Base-by-base conservation (phyloP, 805 yeast genomes). In the Komagataella kurtzmanii region DNA sequence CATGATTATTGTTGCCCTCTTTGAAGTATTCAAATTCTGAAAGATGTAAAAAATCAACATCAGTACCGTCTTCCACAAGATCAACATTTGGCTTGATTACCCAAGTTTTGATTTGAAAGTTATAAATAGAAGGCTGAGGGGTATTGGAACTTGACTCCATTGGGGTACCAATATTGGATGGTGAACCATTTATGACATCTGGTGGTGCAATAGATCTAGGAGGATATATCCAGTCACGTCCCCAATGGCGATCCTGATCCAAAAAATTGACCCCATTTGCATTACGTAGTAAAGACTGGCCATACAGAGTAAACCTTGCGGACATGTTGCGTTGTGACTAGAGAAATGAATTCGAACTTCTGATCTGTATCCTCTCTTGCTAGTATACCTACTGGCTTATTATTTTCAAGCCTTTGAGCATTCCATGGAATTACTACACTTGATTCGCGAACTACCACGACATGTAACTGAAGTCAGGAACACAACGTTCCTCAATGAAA, bases 1-100 rank as follows among this genome's bases (percentile, higher is more conserved):
- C 51, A 7, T 49, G 54, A 14, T 55, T 52, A 2, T 51, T 53
- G 18, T 50, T 53, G 6, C 50, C 50, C 45, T 63, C 65, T 21
- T 55, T 54, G 47, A 61, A 54, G 55, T 74, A 72, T 45, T 61
- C 63, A 53, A 52, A 57, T 4, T 64, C 55, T 23, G 59, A 57
- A 52, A 77, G 66, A 50, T 75, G 68, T 46, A 76, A 58, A 2
- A 65, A 56, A 49, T 76, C 79, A 24, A 61, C 64, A 50, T 59
- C 63, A 12, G 56, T 56, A 24, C 64, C 51, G 12, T 56, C 61
- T 7, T 54, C 53, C 44, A 62, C 50, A 6, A 24, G 23, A 1
- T 50, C 50, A 14, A 30, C 48, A 24, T 53, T 56, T 3, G 52
- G 50, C n/a, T 52, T 49, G 14, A 54, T 50, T 6, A 64, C 57